Evolutionary conservation across 805 yeast genomes (phyloP).

Genomic region (Sporopachydermia quercuum): DNA sequence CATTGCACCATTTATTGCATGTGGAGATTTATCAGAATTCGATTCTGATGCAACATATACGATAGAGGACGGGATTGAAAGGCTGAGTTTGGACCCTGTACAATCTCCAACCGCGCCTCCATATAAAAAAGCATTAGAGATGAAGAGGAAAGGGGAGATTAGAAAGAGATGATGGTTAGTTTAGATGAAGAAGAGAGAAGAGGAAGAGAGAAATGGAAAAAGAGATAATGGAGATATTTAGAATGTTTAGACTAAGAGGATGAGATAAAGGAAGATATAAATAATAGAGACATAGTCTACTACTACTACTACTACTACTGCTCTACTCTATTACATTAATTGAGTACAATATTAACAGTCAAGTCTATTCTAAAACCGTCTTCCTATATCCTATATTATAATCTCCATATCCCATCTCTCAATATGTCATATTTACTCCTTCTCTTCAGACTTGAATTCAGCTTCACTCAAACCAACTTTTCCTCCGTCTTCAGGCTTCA

Average conservation of each 20-base stretch:
- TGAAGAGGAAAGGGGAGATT: constrained; percentile 62
- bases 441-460: neutral
- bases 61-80: constrained; percentile 26
- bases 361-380: no score
- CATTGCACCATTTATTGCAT: constrained; percentile 87
- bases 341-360: no score
- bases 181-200: neutral
- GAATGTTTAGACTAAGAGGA: neutral
- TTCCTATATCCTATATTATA: neutral
- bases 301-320: neutral
- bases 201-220: neutral
- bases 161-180: constrained; percentile 16
- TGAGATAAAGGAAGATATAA: neutral
- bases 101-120: constrained; percentile 97
- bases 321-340: no score
- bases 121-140: constrained; percentile 78
- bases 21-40: constrained; percentile 78
- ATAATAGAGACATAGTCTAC: neutral
- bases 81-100: constrained; percentile 67
- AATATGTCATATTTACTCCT: neutral
- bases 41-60: constrained; percentile 93
- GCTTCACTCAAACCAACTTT: neutral
- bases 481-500: constrained; percentile 76
- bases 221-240: neutral
- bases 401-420: neutral